These are phyloP conservation scores for Cyclospora cayetanensis DNA, from an alignment of 169 alveolate species.

Conservation along the genomic window DNA sequence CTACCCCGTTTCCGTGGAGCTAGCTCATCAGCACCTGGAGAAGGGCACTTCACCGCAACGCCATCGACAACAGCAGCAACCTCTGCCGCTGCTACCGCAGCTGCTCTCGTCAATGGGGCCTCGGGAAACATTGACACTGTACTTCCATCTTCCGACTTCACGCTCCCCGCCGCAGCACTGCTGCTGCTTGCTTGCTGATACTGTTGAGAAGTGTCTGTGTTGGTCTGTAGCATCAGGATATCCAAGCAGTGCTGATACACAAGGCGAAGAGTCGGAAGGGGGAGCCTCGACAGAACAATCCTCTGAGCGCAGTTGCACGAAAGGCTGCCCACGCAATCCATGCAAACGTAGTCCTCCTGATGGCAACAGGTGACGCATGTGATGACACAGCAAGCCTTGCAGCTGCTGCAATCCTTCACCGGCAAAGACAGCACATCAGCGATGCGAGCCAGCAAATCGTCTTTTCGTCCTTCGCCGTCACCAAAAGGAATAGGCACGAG, in stretches of 20 bases:
- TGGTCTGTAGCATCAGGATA: constrained; percentile 26
- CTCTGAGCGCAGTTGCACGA: constrained; percentile 10
- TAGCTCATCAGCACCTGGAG: constrained; percentile 40
- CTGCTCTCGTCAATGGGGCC: constrained; percentile 2
- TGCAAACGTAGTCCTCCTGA: constrained; percentile 37
- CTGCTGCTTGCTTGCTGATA: neutral
- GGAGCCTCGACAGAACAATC: constrained; percentile 46
- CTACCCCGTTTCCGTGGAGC: constrained; percentile 44
- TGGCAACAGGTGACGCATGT: constrained; percentile 62
- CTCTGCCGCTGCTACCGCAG: constrained; percentile 47
- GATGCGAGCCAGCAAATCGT: constrained; percentile 34
- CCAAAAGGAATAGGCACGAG: neutral
- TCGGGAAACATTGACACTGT: constrained; percentile 14
- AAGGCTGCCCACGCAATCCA: constrained; percentile 25
- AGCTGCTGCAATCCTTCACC: constrained; percentile 69
- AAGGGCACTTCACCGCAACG: constrained; percentile 28
- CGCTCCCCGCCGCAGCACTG: neutral
- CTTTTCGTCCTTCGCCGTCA: constrained; percentile 20
- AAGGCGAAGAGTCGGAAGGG: constrained; percentile 44
- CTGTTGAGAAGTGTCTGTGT: constrained; percentile 11
- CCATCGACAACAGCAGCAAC: constrained; percentile 41
- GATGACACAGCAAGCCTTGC: constrained; percentile 56
- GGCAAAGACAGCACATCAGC: constrained; percentile 47
- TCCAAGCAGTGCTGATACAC: constrained; percentile 47
- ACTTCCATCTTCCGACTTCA: neutral